Evolutionary conservation across 768 basidiomycete genomes (phyloP), one percentile per base, ranked within the genome.

Genomic region (Pleurotus djamor): DNA sequence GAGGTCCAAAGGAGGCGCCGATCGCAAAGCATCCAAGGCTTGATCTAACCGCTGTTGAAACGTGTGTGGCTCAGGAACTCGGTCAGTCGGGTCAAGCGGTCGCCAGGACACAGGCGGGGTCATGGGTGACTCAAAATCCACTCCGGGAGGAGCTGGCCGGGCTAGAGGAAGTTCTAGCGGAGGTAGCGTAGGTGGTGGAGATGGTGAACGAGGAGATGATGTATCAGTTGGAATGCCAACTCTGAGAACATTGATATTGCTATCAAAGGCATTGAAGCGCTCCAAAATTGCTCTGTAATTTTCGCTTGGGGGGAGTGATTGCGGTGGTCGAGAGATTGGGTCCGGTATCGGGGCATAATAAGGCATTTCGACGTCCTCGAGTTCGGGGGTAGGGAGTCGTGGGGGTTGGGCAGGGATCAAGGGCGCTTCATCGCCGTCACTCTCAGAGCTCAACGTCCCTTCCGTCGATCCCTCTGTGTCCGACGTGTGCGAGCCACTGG

Each of bases 221-320:
- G 62, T 51, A 7, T 69, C 67, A 12, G 72, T 67, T 50, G 72
- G 37, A 76, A 78, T 57, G 71, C 54, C 54, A 13, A 56, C 74
- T 32, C 81, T 77, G 61, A 84, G 67, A 16, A 75, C 75, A 60
- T 79, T 76, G 48, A 83, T 84, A 52, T 84, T 76, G 55, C 73
- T 75, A 65, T 86, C 82, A 60, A 85, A 84, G 33, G 76, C 74
- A 68, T 76, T 79, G 63, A 84, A 83, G 35, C 82, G 78, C 36
- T 82, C 81, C 21, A 85, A 60, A 0, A 82, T 78, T 13, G 74
- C 64, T 17, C 79, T 75, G 38, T 79, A 74, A 35, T 67, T 64
- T 13, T 82, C 79, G 38, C 77, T 72, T 45, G 70, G 61, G 2
- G 62, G 2, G 48, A 58, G 43, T 10, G 63, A 52, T n/a, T 58